A percentile compares a stretch with the other conserved stretches of the same genome.
These are phyloP conservation scores for Fulvia fulva DNA, from an alignment of 2,329 filamentous ascomycete genomes.

Conservation along the genomic window DNA sequence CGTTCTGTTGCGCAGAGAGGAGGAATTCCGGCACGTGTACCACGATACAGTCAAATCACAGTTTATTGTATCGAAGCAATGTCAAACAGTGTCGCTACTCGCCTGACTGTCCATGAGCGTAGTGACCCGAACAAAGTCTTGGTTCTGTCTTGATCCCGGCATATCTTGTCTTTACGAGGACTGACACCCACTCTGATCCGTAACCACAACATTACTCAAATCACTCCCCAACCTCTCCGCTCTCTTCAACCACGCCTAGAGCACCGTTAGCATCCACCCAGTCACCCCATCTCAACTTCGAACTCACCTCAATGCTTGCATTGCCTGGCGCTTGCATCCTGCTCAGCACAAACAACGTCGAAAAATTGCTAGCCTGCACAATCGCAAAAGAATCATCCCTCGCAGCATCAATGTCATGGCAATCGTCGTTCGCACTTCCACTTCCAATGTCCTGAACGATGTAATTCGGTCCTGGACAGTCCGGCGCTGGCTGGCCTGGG, in stretches of 20 bases:
- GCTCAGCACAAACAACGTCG: conserved; percentile 22
- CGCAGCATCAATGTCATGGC: conserved; percentile 1
- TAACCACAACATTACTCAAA: not conserved
- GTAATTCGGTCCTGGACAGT: conserved; percentile 23
- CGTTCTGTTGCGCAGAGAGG: too few species aligned
- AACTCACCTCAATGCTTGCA: conserved; percentile 17
- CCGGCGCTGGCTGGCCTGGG: conserved; percentile 16
- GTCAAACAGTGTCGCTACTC: too few species aligned
- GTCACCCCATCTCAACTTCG: not conserved
- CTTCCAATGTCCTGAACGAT: conserved; percentile 6
- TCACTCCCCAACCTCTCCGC: conserved; percentile 18
- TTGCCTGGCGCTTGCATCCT: conserved; percentile 18
- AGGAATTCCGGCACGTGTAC: too few species aligned
- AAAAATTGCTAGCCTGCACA: conserved; percentile 21
- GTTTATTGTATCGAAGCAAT: too few species aligned
- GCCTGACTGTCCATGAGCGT: too few species aligned
- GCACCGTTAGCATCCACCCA: not conserved
- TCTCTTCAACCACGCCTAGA: conserved; percentile 16
- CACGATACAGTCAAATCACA: too few species aligned
- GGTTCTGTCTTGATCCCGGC: too few species aligned
- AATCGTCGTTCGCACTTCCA: not conserved
- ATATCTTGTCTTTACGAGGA: not conserved
- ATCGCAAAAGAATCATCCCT: conserved; percentile 20
- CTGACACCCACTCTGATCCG: not conserved
- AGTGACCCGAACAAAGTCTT: too few species aligned